Conservation (phyloP, 2,329 filamentous ascomycete species). For the Penicillium vulpinum region DNA sequence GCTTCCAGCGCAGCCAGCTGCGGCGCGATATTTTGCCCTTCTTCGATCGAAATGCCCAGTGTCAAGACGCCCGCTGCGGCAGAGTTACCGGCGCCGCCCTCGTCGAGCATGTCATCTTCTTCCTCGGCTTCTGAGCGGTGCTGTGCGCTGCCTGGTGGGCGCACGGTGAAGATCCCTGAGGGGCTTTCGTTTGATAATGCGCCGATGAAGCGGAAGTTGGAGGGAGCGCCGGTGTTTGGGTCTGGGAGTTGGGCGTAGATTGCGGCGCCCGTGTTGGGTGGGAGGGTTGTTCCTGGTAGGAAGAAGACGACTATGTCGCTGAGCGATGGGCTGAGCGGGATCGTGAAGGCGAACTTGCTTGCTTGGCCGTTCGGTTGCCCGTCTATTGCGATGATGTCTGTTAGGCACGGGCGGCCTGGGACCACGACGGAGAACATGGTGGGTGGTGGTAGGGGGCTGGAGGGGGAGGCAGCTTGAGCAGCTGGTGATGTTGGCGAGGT, state of each 20-base stretch:
- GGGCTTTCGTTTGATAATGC: conserved; percentile 88
- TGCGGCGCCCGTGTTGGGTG: conserved; percentile 74
- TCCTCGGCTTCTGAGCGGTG: conserved; percentile 35
- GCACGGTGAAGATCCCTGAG: conserved; percentile 84
- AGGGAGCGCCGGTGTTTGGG: conserved; percentile 28
- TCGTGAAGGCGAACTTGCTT: conserved; percentile 66
- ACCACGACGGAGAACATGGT: conserved; percentile 63
- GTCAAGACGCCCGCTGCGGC: conserved; percentile 56
- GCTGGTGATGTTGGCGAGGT: not conserved
- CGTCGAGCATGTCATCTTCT: conserved; percentile 50
- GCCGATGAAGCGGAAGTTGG: conserved; percentile 80
- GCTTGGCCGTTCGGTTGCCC: conserved; percentile 56
- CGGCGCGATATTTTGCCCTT: conserved; percentile 67
- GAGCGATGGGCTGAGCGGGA: conserved; percentile 62
- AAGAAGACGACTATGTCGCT: conserved; percentile 85
- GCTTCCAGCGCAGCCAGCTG: conserved; percentile 62
- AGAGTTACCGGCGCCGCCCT: conserved; percentile 38
- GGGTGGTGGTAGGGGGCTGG: not conserved
- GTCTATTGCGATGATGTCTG: conserved; percentile 53
- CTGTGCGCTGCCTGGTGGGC: conserved; percentile 22
- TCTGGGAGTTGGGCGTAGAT: conserved; percentile 80
- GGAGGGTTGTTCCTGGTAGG: conserved; percentile 73
- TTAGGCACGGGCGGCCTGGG: conserved; percentile 61
- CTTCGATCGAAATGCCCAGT: conserved; percentile 80
- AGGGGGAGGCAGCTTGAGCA: not conserved